Evolutionary conservation across 2,329 filamentous ascomycete species (phyloP).

Genomic region (Berkeleyomyces rouxiae): DNA sequence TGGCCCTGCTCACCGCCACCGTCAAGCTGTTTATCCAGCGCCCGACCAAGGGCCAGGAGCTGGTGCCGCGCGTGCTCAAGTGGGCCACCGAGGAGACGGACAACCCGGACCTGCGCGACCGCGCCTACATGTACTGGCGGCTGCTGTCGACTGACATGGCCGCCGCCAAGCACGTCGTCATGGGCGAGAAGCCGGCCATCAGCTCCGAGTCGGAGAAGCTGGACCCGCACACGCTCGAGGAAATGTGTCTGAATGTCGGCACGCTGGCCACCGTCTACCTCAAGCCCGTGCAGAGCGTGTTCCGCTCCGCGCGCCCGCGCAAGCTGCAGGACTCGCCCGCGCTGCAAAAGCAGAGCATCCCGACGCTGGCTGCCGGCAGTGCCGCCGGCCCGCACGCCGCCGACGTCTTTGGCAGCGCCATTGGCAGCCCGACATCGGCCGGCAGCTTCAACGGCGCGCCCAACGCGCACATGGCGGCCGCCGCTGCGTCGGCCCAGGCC

Average conservation of each 20-base stretch:
- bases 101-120: slow-evolving; percentile 86
- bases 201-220: slow-evolving; percentile 91
- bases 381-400: slow-evolving; percentile 42
- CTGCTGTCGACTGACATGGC: slow-evolving; percentile 82
- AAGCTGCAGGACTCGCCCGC: slow-evolving; percentile 70
- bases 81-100: slow-evolving; percentile 99
- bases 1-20: slow-evolving; percentile 84
- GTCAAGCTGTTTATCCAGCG: slow-evolving; percentile 97
- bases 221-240: slow-evolving; percentile 78
- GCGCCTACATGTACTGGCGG: slow-evolving; percentile 99
- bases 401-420: slow-evolving; percentile 37
- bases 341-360: slow-evolving; percentile 55
- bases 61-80: slow-evolving; percentile 89
- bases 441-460: background rate
- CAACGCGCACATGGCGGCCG: background rate
- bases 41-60: slow-evolving; percentile 80
- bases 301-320: slow-evolving; percentile 70
- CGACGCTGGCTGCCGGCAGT: slow-evolving; percentile 22
- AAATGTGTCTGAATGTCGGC: slow-evolving; percentile 92
- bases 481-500: slow-evolving; percentile 34
- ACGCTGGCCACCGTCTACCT: slow-evolving; percentile 94
- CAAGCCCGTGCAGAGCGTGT: slow-evolving; percentile 94
- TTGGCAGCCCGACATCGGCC: slow-evolving; percentile 19
- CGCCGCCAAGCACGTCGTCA: slow-evolving; percentile 73
- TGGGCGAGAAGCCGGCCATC: slow-evolving; percentile 94